Evolutionary conservation across 345 rosid genomes (phyloP).

Genomic region (Lagerstroemia speciosa): DNA sequence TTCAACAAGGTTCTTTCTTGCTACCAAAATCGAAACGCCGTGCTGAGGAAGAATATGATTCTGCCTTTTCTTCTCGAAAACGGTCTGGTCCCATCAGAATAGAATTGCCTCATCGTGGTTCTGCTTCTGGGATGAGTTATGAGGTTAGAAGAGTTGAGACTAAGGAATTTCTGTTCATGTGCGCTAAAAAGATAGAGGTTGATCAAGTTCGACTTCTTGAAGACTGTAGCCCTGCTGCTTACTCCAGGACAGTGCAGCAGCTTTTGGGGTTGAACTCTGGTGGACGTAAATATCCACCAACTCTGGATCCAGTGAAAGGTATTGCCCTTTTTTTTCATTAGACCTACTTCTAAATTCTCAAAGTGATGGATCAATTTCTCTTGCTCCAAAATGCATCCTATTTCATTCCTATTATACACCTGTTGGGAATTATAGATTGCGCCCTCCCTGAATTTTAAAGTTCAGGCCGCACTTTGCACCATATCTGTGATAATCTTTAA

Average conservation of each 20-base stretch:
- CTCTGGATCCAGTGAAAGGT: constrained; percentile 76
- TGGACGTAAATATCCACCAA: constrained; percentile 65
- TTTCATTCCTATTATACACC: neutral
- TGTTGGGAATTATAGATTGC: neutral
- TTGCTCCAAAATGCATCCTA: neutral
- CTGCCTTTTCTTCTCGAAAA: constrained; percentile 47
- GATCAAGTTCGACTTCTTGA: constrained; percentile 69
- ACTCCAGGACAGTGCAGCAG: constrained; percentile 81
- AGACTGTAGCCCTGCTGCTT: constrained; percentile 47
- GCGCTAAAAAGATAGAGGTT: constrained; percentile 44
- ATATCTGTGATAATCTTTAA: neutral
- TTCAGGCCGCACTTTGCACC: neutral
- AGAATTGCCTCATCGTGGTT: constrained; percentile 55
- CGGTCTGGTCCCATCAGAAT: constrained; percentile 55
- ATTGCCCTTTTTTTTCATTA: constrained; percentile 1
- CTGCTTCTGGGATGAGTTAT: constrained; percentile 70
- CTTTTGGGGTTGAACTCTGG: constrained; percentile 50
- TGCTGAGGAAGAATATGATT: constrained; percentile 47
- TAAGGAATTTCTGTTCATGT: constrained; percentile 58
- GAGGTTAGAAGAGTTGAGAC: constrained; percentile 75
- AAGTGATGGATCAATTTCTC: neutral
- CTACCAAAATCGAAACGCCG: constrained; percentile 71
- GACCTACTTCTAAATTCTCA: neutral
- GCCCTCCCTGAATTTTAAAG: too few relatives aligned
- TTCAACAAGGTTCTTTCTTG: constrained; percentile 47